Percentiles rank a stretch among this genome's conserved stretches.
phyloP scores from a whole-genome alignment of 2,329 filamentous ascomycete genomes.

The Arthroderma sp. region DNA sequence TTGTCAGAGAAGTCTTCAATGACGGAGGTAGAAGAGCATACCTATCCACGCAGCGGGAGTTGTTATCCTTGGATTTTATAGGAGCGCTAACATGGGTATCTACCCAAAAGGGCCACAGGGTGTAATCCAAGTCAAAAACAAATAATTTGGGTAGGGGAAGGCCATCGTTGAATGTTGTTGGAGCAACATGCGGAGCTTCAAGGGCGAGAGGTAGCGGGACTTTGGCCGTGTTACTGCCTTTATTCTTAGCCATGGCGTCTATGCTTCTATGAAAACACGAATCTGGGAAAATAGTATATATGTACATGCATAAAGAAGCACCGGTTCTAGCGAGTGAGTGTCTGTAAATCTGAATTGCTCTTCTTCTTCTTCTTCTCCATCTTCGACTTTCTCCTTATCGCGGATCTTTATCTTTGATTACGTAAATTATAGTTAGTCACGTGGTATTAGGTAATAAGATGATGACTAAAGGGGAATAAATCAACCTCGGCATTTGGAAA shows the following conservation, averaged over 20 bases:
- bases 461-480: not conserved
- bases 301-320: no score
- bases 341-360: not conserved
- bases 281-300: no score
- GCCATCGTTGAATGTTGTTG: conserved; percentile 50
- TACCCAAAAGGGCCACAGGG: conserved; percentile 97
- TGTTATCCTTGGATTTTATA: conserved; percentile 49
- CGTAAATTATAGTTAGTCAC: not conserved
- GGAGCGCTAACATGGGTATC: conserved; percentile 80
- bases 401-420: not conserved
- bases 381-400: not conserved
- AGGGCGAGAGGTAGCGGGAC: conserved; percentile 7
- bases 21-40: conserved; percentile 14
- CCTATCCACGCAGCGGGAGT: conserved; percentile 35
- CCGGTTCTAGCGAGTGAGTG: no score
- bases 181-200: conserved; percentile 24
- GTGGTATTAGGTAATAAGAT: not conserved
- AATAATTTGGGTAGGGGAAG: conserved; percentile 69
- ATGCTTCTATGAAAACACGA: no score
- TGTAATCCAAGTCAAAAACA: conserved; percentile 95
- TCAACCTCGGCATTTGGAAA: not conserved
- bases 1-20: conserved; percentile 8
- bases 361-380: not conserved
- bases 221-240: conserved; percentile 9
- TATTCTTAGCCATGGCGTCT: conserved; percentile 11